These are phyloP conservation scores for Euphorbia corollata DNA, from an alignment of 441 rosid genomes.

Conservation along the genomic window DNA sequence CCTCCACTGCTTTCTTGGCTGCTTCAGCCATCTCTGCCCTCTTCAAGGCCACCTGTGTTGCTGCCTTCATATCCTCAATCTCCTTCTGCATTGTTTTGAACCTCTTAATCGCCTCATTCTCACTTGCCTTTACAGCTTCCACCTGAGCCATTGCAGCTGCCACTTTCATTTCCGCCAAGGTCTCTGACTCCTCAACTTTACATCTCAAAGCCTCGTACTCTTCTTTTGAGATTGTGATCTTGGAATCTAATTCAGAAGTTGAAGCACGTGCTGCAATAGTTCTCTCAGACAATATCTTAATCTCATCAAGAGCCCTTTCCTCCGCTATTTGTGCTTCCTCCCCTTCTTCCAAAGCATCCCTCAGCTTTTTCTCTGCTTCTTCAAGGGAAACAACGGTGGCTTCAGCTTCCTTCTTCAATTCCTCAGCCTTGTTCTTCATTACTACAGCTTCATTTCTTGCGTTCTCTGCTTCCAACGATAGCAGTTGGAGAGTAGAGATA, in stretches of 20 bases:
- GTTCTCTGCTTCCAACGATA: conserved; percentile 56
- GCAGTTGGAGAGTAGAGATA: conserved; percentile 61
- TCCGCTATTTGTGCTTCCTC: conserved; percentile 79
- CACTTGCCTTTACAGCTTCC: conserved; percentile 87
- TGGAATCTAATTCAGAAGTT: conserved; percentile 65
- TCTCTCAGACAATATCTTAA: conserved; percentile 58
- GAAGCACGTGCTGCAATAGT: conserved; percentile 68
- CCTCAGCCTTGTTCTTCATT: conserved; percentile 61
- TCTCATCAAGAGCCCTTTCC: conserved; percentile 55
- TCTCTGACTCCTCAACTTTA: conserved; percentile 69
- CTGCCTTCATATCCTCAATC: conserved; percentile 62
- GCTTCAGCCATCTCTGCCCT: conserved; percentile 95
- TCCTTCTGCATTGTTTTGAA: conserved; percentile 59
- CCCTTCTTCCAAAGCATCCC: conserved; percentile 64
- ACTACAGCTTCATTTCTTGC: conserved; percentile 59
- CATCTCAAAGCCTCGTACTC: conserved; percentile 67
- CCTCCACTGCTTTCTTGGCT: conserved; percentile 84
- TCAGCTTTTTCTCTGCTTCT: conserved; percentile 64
- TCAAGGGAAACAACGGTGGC: conserved; percentile 45
- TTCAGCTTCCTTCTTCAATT: conserved; percentile 61
- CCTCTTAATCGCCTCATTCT: conserved; percentile 70
- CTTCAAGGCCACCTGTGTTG: conserved; percentile 64
- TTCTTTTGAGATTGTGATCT: conserved; percentile 72
- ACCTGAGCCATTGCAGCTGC: conserved; percentile 92
- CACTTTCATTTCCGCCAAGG: conserved; percentile 85